Evolutionary conservation across 208 protist species (phyloP).

Genomic region (Angomonas ambiguus): DNA sequence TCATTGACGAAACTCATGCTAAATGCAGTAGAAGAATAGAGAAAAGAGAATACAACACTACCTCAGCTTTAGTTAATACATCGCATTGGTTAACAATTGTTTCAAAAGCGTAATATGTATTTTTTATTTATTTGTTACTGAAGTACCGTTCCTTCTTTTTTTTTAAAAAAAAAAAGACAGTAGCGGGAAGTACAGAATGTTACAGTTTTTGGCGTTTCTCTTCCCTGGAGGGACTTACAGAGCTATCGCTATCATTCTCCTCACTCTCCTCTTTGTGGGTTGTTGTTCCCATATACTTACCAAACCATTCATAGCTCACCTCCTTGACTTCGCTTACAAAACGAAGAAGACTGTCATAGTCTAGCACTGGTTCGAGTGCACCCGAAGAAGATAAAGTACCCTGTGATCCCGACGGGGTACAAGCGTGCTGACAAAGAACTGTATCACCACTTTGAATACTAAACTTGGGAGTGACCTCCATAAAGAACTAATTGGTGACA

Average conservation of each 20-base stretch:
- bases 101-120: not conserved
- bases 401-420: too few relatives aligned
- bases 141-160: too few relatives aligned
- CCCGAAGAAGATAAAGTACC: not conserved
- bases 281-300: not conserved
- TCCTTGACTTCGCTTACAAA: not conserved
- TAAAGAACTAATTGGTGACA: not conserved
- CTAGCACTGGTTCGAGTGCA: not conserved
- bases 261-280: not conserved
- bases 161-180: too few relatives aligned
- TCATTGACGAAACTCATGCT: slow-evolving; percentile 37
- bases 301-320: slow-evolving; percentile 2
- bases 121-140: too few relatives aligned
- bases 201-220: not conserved
- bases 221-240: not conserved
- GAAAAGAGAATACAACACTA: not conserved
- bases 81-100: too few relatives aligned
- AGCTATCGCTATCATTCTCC: not conserved
- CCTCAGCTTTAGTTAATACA: too few relatives aligned
- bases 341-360: not conserved
- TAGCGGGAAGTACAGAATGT: too few relatives aligned
- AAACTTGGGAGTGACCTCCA: not conserved
- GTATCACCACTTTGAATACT: not conserved
- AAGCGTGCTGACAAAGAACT: too few relatives aligned
- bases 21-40: not conserved